A percentile compares a stretch with the other conserved stretches of the same genome.
These are phyloP conservation scores for Tubosaeta sp. DNA, from an alignment of 768 basidiomycete genomes.

Conservation along the genomic window DNA sequence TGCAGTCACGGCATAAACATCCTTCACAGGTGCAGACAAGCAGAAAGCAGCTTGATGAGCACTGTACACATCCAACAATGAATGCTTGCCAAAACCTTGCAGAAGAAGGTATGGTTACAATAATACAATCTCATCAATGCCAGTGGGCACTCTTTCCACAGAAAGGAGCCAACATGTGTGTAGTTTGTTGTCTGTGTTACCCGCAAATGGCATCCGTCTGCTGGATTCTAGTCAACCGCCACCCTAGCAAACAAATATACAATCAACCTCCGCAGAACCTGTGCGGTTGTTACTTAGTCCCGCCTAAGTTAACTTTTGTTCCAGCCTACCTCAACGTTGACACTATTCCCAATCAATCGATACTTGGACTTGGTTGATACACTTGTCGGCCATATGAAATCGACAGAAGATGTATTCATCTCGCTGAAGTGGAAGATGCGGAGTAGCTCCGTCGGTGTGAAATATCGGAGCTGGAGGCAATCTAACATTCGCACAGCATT, in stretches of 20 bases:
- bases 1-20: conserved; percentile 19
- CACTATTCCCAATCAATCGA: conserved; percentile 75
- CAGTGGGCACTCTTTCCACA: not conserved
- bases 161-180: too few relatives aligned
- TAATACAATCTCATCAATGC: not conserved
- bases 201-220: not conserved
- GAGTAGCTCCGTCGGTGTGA: conserved; percentile 68
- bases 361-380: conserved; percentile 69
- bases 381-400: conserved; percentile 59
- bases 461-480: conserved; percentile 66
- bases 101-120: not conserved
- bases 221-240: not conserved
- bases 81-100: conserved; percentile 24
- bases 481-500: conserved; percentile 52
- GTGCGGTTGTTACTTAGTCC: not conserved
- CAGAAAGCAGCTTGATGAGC: conserved; percentile 59
- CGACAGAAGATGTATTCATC: not conserved
- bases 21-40: not conserved
- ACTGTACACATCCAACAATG: too few relatives aligned
- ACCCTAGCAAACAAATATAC: conserved; percentile 44
- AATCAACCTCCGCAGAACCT: conserved; percentile 53
- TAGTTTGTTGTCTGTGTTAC: not conserved
- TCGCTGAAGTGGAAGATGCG: conserved; percentile 58
- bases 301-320: not conserved
- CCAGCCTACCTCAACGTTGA: conserved; percentile 61